A percentile compares a stretch with the other conserved stretches of the same genome.
These are phyloP conservation scores for Iodosphaeria phyllophila DNA, from an alignment of 2,329 filamentous ascomycete genomes.

Conservation along the genomic window DNA sequence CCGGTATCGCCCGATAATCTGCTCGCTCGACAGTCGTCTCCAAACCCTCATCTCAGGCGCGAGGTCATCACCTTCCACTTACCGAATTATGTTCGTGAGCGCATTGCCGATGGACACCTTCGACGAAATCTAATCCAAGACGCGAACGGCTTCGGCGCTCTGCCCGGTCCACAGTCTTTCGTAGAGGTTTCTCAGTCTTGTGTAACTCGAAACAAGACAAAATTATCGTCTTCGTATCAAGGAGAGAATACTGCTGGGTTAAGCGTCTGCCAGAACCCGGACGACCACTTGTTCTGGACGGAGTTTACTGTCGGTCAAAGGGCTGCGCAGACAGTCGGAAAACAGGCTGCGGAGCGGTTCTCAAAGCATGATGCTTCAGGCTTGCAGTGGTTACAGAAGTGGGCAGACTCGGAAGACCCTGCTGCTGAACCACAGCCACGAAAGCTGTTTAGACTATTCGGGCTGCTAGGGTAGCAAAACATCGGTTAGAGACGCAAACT, in stretches of 20 bases:
- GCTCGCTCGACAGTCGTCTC: conserved; percentile 4
- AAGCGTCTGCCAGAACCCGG: conserved; percentile 21
- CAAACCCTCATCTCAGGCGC: conserved; percentile 11
- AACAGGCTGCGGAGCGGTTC: conserved; percentile 9
- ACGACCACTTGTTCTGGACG: conserved; percentile 32
- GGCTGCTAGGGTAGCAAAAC: too few relatives aligned
- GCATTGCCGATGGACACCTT: conserved; percentile 29
- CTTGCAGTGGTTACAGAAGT: too few relatives aligned
- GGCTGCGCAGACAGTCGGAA: conserved; percentile 16
- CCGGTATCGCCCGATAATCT: conserved; percentile 4
- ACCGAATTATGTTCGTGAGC: conserved; percentile 19
- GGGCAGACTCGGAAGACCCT: too few relatives aligned
- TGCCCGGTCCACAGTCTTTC: conserved; percentile 17
- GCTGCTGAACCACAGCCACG: too few relatives aligned
- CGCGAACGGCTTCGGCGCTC: conserved; percentile 21
- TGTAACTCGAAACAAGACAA: conserved; percentile 8
- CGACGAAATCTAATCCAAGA: conserved; percentile 22
- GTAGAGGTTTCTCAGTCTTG: conserved; percentile 24
- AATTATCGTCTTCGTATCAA: conserved; percentile 4
- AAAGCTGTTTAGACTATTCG: too few relatives aligned
- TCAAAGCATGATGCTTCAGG: too few relatives aligned
- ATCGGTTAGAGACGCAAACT: too few relatives aligned
- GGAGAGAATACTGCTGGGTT: conserved; percentile 6
- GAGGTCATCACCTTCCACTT: conserved; percentile 23
- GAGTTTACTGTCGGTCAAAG: conserved; percentile 23